Evolutionary conservation across 1,284 basidiomycete genomes (phyloP).

Genomic region (Anthracocystis walkeri): DNA sequence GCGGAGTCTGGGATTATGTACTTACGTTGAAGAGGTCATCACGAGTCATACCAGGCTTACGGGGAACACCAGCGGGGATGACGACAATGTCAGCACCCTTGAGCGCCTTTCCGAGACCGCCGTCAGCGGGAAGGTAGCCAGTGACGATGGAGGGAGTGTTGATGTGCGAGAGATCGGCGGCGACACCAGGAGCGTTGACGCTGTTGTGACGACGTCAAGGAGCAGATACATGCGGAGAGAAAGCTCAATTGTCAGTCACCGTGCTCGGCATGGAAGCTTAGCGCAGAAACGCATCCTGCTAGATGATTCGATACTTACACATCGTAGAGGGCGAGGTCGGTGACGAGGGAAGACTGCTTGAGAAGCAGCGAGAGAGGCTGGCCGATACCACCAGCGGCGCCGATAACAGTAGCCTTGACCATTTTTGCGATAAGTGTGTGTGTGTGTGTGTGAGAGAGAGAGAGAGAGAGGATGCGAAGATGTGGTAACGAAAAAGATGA

Average conservation of each 20-base stretch:
- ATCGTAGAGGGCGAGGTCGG: conserved; percentile 87
- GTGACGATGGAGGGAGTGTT: conserved; percentile 71
- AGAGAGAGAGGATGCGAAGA: conserved; percentile 5
- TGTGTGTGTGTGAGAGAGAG: too few relatives aligned
- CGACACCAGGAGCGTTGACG: conserved; percentile 85
- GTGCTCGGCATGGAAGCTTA: background rate
- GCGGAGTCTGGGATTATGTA: conserved; percentile 1
- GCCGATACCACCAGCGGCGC: conserved; percentile 71
- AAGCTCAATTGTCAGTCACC: background rate
- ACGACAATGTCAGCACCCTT: conserved; percentile 88
- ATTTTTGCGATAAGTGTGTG: conserved; percentile 38
- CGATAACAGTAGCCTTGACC: conserved; percentile 68
- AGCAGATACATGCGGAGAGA: background rate
- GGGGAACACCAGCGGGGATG: conserved; percentile 96
- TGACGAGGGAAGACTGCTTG: conserved; percentile 83
- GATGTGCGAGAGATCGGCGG: conserved; percentile 92
- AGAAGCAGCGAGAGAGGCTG: conserved; percentile 91
- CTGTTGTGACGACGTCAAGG: conserved; percentile 12
- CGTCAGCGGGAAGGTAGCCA: conserved; percentile 73
- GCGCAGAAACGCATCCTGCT: too few relatives aligned
- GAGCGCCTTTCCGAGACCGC: conserved; percentile 85
- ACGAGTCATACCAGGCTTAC: conserved; percentile 80
- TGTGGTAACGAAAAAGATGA: background rate
- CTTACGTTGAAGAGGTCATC: conserved; percentile 92
- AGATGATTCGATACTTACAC: conserved; percentile 89